Evolutionary conservation across 169 alveolate species (phyloP).

Genomic region (Pseudocohnilembus persalinus): DNA sequence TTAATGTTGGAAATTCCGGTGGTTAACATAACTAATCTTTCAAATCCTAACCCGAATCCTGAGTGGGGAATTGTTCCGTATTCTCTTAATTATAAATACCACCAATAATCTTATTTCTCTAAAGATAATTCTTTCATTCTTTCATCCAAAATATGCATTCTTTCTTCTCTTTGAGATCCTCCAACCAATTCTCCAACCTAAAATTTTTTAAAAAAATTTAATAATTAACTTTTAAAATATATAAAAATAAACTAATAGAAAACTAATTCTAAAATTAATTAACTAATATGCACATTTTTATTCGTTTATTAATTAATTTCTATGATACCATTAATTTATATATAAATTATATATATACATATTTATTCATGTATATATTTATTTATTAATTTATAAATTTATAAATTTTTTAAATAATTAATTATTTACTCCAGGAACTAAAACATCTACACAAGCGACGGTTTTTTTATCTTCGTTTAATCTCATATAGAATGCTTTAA

Average conservation of each 20-base stretch:
- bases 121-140: slow-evolving; percentile 91
- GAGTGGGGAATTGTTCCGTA: slow-evolving; percentile 98
- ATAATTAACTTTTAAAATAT: no score
- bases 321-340: no score
- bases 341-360: no score
- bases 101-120: slow-evolving; percentile 76
- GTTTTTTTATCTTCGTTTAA: slow-evolving; percentile 94
- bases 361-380: no score
- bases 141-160: slow-evolving; percentile 87
- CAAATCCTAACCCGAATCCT: slow-evolving; percentile 99
- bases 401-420: no score
- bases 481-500: slow-evolving; percentile 97
- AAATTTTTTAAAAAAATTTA: no score
- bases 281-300: no score
- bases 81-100: slow-evolving; percentile 92
- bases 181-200: slow-evolving; percentile 98
- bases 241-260: no score
- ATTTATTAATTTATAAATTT: no score
- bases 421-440: slow-evolving; percentile 88
- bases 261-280: no score
- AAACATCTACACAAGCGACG: slow-evolving; percentile 97
- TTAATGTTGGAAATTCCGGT: slow-evolving; percentile 98
- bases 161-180: slow-evolving; percentile 99
- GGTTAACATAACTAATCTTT: slow-evolving; percentile 97
- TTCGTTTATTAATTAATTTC: no score